Evolutionary conservation across 2,329 filamentous ascomycete species (phyloP), one percentile per base, ranked within the genome.

Genomic region (Aspergillus latus): DNA sequence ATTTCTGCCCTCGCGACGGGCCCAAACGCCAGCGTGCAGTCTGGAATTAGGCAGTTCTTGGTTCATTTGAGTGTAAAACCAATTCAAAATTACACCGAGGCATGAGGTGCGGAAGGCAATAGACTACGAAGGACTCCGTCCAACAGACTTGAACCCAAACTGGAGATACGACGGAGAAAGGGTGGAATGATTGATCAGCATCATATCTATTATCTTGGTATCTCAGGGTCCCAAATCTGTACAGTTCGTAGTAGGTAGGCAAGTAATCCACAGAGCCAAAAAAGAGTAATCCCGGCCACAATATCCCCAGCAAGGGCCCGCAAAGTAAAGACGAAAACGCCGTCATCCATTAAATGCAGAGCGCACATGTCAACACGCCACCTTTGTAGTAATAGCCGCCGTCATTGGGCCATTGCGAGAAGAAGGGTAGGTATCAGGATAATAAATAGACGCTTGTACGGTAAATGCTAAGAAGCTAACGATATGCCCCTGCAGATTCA

Each of bases 241-340:
- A 49, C 55, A 57, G 49, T 15, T 30, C 39, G 37, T 40, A 40
- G 55, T 21, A 21, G 21, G 9, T 39, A 45, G 45, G 32, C 49
- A 34, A 47, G 13, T 29, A 39, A 55, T 28, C 40, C 6, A 29
- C 42, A 42, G 45, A 34, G 42, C 45, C 40, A 57, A 47, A 21
- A 39, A 45, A 42, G 5, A 9, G 26, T 34, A 28, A 42, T 40
- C 16, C 55, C 39, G 52, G 4, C 28, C 45, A 28, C 44, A 36
- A 37, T 29, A 44, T 29, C 8, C 29, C 32, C 30, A 21, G 21
- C 21, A 21, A 21, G 21, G 21, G 21, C 21, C 45, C 36, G 45
- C 49, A 55, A 49, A 45, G 51, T 21, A 44, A 51, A 52, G 51
- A 54, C 15, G 54, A 29, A 49, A 66, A 66, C 62, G 61, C 64